Percentiles rank a stretch among this genome's conserved stretches.
These are phyloP conservation scores for Alternaria burnsii DNA, from an alignment of 2,329 filamentous ascomycete species.

Conservation along the genomic window DNA sequence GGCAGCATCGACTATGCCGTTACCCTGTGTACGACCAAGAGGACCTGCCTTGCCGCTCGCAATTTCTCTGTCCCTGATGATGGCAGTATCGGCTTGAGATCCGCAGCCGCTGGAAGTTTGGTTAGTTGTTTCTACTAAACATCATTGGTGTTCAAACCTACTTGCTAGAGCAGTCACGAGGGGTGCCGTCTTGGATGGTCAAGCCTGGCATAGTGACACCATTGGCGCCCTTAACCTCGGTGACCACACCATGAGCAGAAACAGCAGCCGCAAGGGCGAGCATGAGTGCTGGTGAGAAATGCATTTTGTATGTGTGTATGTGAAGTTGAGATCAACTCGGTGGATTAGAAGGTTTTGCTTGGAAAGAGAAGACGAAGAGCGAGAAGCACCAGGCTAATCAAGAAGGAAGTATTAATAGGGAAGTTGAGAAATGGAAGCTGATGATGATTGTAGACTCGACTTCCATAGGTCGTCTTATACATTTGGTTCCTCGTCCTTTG, in stretches of 20 bases:
- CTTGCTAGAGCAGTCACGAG: constrained; percentile 69
- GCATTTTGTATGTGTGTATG: constrained; percentile 30
- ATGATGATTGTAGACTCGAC: constrained; percentile 20
- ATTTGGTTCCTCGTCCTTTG: neutral
- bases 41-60: constrained; percentile 62
- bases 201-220: constrained; percentile 70
- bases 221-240: constrained; percentile 66
- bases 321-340: constrained; percentile 30
- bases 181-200: constrained; percentile 70
- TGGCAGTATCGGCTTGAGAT: constrained; percentile 72
- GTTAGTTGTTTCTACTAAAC: constrained; percentile 21
- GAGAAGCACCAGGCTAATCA: constrained; percentile 34
- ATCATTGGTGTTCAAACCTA: constrained; percentile 14
- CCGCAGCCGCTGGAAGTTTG: constrained; percentile 59
- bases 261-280: constrained; percentile 51
- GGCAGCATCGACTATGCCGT: constrained; percentile 67
- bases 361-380: constrained; percentile 17
- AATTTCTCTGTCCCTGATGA: constrained; percentile 71
- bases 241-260: constrained; percentile 67
- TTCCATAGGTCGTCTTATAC: constrained; percentile 30
- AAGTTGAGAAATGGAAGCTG: constrained; percentile 24
- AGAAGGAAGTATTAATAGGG: constrained; percentile 20
- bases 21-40: constrained; percentile 70
- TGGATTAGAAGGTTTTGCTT: constrained; percentile 1
- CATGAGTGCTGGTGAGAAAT: constrained; percentile 38